phyloP scores from a whole-genome alignment of 805 yeast genomes.

The Saccharomycopsis selenospora region DNA sequence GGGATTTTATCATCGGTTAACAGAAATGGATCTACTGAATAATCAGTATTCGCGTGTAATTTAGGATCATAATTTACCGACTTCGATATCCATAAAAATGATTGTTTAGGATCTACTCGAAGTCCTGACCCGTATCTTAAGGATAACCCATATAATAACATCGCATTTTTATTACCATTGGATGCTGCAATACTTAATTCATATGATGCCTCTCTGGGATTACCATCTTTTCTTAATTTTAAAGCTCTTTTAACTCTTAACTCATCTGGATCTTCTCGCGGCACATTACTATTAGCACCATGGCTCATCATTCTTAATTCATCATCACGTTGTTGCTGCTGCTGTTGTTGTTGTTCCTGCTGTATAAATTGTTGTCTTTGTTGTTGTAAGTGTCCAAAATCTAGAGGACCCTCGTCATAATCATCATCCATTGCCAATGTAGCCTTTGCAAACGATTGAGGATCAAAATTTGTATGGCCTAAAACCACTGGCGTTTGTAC shows the following conservation, averaged over 20 bases:
- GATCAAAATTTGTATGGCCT: constrained; percentile 11
- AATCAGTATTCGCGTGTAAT: constrained; percentile 23
- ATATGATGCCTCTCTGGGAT: constrained; percentile 60
- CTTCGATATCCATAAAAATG: constrained; percentile 53
- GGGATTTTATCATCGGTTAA: constrained; percentile 29
- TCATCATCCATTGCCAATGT: constrained; percentile 13
- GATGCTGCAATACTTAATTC: constrained; percentile 60
- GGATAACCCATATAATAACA: constrained; percentile 62
- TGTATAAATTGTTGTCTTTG: background rate
- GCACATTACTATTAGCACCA: background rate
- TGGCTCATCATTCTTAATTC: background rate
- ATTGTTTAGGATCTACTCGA: constrained; percentile 43
- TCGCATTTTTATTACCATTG: constrained; percentile 57
- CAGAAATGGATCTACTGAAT: constrained; percentile 30
- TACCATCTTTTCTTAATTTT: constrained; percentile 47
- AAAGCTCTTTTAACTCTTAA: constrained; percentile 38
- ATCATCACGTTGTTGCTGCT: background rate
- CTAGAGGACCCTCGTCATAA: constrained; percentile 7
- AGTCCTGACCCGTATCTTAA: constrained; percentile 65
- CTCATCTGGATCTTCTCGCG: constrained; percentile 6
- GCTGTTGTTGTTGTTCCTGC: background rate
- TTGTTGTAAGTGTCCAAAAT: background rate
- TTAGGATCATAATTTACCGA: constrained; percentile 37
- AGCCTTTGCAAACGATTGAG: constrained; percentile 10
- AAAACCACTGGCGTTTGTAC: constrained; percentile 10